phyloP scores from a whole-genome alignment of 2,329 filamentous ascomycete species.

The Phialophora chinensis region DNA sequence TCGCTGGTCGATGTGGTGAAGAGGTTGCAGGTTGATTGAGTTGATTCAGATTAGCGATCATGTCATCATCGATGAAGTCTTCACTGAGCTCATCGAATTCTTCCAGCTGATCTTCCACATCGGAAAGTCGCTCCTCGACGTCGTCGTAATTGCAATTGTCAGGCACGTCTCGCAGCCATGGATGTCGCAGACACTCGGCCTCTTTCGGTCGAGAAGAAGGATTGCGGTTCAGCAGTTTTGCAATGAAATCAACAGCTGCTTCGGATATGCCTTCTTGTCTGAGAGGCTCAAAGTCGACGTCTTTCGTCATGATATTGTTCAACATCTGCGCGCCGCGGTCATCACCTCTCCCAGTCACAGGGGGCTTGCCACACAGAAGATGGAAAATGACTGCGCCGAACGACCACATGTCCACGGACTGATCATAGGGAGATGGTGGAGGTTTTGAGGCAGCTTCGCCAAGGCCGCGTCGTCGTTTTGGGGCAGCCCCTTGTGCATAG shows the following conservation, averaged over 20 bases:
- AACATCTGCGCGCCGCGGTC: slow-evolving; percentile 80
- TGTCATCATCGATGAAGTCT: slow-evolving; percentile 38
- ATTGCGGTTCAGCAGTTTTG: slow-evolving; percentile 79
- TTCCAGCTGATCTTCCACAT: slow-evolving; percentile 48
- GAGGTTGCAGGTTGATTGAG: slow-evolving; percentile 35
- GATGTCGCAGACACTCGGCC: slow-evolving; percentile 69
- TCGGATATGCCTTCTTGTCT: slow-evolving; percentile 64
- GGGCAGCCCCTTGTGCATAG: slow-evolving; percentile 53
- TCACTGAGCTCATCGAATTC: slow-evolving; percentile 46
- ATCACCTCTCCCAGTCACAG: slow-evolving; percentile 78
- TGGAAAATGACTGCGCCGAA: slow-evolving; percentile 91
- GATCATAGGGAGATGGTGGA: slow-evolving; percentile 71
- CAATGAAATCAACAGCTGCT: slow-evolving; percentile 74
- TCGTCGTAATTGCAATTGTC: slow-evolving; percentile 66
- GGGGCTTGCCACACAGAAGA: slow-evolving; percentile 76
- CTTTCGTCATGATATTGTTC: slow-evolving; percentile 77
- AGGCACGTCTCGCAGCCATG: slow-evolving; percentile 70
- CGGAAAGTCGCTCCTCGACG: slow-evolving; percentile 52
- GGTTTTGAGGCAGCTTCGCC: slow-evolving; percentile 54
- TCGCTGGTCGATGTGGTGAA: slow-evolving; percentile 42
- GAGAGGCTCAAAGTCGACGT: slow-evolving; percentile 71
- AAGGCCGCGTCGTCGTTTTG: slow-evolving; percentile 63
- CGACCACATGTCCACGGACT: slow-evolving; percentile 96
- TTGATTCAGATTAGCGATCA: slow-evolving; percentile 34
- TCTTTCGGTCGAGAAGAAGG: slow-evolving; percentile 79